These are phyloP conservation scores for Leptographium flavum DNA, from an alignment of 2,329 filamentous ascomycete species.

Conservation along the genomic window DNA sequence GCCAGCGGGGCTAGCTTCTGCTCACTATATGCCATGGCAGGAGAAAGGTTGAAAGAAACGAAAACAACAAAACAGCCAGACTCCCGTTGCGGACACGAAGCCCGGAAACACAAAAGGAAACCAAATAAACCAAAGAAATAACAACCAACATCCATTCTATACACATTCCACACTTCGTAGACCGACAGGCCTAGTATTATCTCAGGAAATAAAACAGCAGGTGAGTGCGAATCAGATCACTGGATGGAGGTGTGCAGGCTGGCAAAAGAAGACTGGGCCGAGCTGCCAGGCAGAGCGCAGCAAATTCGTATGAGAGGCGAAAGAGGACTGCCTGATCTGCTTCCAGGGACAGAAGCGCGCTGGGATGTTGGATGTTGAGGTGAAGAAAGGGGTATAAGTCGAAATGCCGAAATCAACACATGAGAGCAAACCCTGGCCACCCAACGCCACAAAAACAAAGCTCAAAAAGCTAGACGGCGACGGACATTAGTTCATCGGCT, in stretches of 20 bases:
- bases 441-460: neutral
- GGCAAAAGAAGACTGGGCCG: neutral
- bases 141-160: neutral
- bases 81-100: neutral
- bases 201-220: neutral
- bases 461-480: neutral
- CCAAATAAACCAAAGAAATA: neutral
- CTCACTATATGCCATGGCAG: neutral
- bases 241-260: neutral
- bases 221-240: neutral
- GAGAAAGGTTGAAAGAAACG: too few relatives aligned
- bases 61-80: neutral
- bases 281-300: neutral
- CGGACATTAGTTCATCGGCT: constrained; percentile 17
- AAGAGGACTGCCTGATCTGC: neutral
- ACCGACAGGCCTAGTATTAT: neutral
- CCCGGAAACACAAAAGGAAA: neutral
- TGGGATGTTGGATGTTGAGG: neutral
- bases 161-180: neutral
- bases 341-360: neutral
- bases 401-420: neutral
- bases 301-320: neutral
- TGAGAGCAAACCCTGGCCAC: neutral
- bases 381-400: neutral
- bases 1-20: constrained; percentile 1